phyloP scores from a whole-genome alignment of 164 flowering plant genomes.

The Taxillus chinensis region DNA sequence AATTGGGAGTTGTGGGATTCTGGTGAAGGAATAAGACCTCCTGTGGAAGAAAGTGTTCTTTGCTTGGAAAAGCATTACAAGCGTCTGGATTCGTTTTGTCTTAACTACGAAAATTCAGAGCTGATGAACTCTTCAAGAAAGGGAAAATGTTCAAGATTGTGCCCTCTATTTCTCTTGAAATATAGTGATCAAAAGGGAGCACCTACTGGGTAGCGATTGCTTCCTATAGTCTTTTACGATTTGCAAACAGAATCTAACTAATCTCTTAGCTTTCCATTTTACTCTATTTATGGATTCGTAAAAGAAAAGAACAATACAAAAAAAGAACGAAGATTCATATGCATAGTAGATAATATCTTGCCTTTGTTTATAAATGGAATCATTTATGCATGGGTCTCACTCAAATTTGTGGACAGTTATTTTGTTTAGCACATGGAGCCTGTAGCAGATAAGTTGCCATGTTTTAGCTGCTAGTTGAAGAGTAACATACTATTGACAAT shows the following conservation, averaged over 20 bases:
- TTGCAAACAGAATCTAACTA: neutral
- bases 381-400: too few relatives aligned
- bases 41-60: constrained; percentile 55
- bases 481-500: too few relatives aligned
- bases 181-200: constrained; percentile 16
- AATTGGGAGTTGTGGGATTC: constrained; percentile 50
- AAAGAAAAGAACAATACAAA: neutral
- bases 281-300: neutral
- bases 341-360: too few relatives aligned
- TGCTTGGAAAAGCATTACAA: constrained; percentile 45
- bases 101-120: constrained; percentile 21
- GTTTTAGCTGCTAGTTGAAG: too few relatives aligned
- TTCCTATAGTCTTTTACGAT: neutral
- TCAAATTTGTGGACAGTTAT: too few relatives aligned
- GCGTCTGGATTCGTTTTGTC: constrained; percentile 39
- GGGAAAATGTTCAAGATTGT: constrained; percentile 30
- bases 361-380: too few relatives aligned
- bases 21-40: constrained; percentile 28
- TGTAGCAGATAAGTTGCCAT: too few relatives aligned
- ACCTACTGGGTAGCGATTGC: constrained; percentile 25
- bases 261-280: too few relatives aligned
- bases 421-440: too few relatives aligned
- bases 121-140: constrained; percentile 11
- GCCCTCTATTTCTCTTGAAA: constrained; percentile 69
- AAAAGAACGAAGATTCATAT: neutral